phyloP scores from a whole-genome alignment of 176 grass and related monocot species.

The Zea luxurians region DNA sequence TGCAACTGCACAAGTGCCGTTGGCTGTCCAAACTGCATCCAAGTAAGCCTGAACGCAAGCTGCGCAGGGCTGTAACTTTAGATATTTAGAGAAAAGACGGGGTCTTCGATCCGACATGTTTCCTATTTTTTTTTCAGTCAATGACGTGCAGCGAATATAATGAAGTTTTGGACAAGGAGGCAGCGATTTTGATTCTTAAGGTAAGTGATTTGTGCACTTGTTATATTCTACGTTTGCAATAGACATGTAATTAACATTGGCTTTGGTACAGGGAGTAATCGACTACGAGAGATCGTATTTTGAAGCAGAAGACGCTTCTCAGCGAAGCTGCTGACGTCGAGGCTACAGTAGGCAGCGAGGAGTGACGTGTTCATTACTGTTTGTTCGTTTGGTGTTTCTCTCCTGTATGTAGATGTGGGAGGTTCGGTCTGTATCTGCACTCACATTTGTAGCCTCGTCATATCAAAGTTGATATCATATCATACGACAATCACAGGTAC shows the following conservation, averaged over 20 bases:
- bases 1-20: constrained; percentile 52
- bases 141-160: constrained; percentile 86
- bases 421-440: background rate
- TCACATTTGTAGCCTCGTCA: background rate
- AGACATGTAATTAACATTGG: background rate
- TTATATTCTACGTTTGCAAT: background rate
- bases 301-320: constrained; percentile 33
- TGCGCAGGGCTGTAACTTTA: background rate
- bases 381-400: background rate
- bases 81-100: background rate
- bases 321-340: constrained; percentile 6
- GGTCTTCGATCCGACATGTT: background rate
- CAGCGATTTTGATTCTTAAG: constrained; percentile 70
- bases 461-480: background rate
- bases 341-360: background rate
- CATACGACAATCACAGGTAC: background rate
- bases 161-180: constrained; percentile 76
- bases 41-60: constrained; percentile 34
- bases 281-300: constrained; percentile 61
- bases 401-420: background rate
- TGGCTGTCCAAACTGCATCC: constrained; percentile 85
- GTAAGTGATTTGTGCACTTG: constrained; percentile 20
- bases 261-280: constrained; percentile 55
- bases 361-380: background rate
- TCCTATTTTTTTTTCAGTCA: constrained; percentile 36